A percentile compares a stretch with the other conserved stretches of the same genome.
phyloP scores from a whole-genome alignment of 768 basidiomycete genomes.

The Mycena haematopus region DNA sequence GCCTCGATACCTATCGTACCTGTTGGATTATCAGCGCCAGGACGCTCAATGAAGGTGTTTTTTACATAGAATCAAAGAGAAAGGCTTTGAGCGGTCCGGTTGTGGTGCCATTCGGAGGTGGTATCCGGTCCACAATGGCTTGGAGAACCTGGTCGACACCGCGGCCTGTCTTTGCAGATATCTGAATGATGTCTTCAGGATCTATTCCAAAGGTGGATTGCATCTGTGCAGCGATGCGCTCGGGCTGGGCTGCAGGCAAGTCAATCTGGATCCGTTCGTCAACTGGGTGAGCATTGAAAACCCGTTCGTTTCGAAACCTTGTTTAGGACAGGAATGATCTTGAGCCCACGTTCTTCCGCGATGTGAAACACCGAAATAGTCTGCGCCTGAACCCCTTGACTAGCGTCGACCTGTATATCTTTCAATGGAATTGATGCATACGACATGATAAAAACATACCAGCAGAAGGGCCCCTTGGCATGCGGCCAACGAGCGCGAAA shows the following conservation, averaged over 20 bases:
- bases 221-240: conserved; percentile 81
- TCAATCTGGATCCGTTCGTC: conserved; percentile 69
- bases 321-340: conserved; percentile 90
- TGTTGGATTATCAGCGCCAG: conserved; percentile 39
- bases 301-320: conserved; percentile 58
- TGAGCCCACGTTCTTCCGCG: conserved; percentile 80
- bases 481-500: conserved; percentile 89
- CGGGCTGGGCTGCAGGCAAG: conserved; percentile 86
- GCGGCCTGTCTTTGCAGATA: conserved; percentile 92
- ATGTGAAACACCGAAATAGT: conserved; percentile 94
- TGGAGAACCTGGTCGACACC: conserved; percentile 80
- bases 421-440: not conserved
- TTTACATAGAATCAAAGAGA: conserved; percentile 91
- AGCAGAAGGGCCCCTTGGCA: conserved; percentile 87
- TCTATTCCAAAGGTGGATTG: conserved; percentile 83
- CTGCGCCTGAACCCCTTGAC: conserved; percentile 97
- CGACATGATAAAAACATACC: conserved; percentile 37
- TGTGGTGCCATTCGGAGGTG: conserved; percentile 69
- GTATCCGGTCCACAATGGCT: conserved; percentile 85
- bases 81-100: conserved; percentile 77
- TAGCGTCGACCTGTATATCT: conserved; percentile 83
- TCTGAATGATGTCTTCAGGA: conserved; percentile 72
- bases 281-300: conserved; percentile 3
- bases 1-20: conserved; percentile 94
- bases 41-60: conserved; percentile 23